Evolutionary conservation across 345 rosid species (phyloP), one percentile per base, ranked within the genome.

Genomic region (Raphanus sativus): DNA sequence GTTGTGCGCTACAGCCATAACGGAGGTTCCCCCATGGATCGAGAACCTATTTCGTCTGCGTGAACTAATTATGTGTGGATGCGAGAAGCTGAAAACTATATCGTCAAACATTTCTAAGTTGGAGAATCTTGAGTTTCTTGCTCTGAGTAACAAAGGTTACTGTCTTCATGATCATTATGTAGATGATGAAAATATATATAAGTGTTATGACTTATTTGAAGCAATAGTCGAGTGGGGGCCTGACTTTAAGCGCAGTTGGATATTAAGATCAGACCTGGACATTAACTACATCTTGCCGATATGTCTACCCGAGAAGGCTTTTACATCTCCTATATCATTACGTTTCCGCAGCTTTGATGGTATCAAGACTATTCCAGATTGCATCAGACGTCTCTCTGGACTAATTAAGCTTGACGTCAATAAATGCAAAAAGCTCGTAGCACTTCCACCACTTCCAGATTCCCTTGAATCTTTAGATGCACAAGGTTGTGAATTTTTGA

Each of bases 51-150:
- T 12, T 64, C 36, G 7, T 21, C 54, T 73, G 15, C 0, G 55
- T 16, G 11, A 6, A 48, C 69, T 73, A 42, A 8, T 0, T 0
- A 73, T 62, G 69, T 10, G 10, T 40, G 50, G 50, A 40, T 40
- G 50, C n/a, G 2, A 2, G 45, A 40, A 2, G 50, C 50, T 40
- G 50, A 40, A 40, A 40, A 40, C n/a, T 0, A 45, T 45, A 12
- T 45, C 16, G 1, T 16, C 76, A 11, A 73, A 32, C 50, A 63
- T 73, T 52, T 73, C 76, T 8, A 45, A 50, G 33, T 33, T 63
- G 50, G 52, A 73, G 69, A 63, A 32, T 63, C 62, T 73, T 62
- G 34, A 32, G 25, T 0, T 10, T 42, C 48, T 40, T 45, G 5
- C 2, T 45, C 52, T 45, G 52, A 0, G 15, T 45, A 45, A 11